Evolutionary conservation across 2,329 filamentous ascomycete genomes (phyloP), one percentile per base, ranked within the genome.

Genomic region (Beauveria asiatica): DNA sequence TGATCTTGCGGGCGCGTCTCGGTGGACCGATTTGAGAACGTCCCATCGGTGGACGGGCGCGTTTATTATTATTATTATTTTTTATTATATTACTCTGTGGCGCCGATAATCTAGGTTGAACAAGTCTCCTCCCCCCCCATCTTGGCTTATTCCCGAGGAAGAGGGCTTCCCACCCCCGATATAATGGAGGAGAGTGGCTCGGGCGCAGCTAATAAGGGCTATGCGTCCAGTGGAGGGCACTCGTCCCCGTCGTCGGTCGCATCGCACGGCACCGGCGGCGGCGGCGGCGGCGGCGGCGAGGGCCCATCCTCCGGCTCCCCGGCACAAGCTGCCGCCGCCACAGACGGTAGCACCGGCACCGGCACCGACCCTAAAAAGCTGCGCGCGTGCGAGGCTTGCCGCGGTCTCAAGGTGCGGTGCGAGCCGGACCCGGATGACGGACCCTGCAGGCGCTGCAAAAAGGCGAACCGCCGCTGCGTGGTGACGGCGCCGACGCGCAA

Each of bases 381-480:
- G 4, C 82, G 88, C 30, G 88, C 88, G 39, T 92, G 88, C 72
- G 88, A 92, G 70, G 84, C 87, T 3, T 92, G 88, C 69, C 84
- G 88, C 50, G 83, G 85, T 25, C 77, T 92, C 56, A 92, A 92
- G 72, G 92, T 96, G 62, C 88, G 90, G 65, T 96, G 92, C 75
- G 91, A 96, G 69, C 87, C 88, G 25, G 87, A 92, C 65, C 78
- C 80, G 53, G 76, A 77, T 3, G 82, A 87, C 5, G n/a, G 23
- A 30, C 80, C 86, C 3, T 91, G 88, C 71, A 85, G 83, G 70
- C 83, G 92, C 64, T 96, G 92, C 71, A 82, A 83, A 55, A 96
- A 95, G 74, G 89, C 90, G 3, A 84, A 85, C n/a, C 80, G 91
- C 42, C 79, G 80, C 64, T 96, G 92, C 70, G 76, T 92, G 45